These are phyloP conservation scores for Neopestalotiopsis sp. DNA, from an alignment of 2,329 filamentous ascomycete genomes.

Conservation along the genomic window DNA sequence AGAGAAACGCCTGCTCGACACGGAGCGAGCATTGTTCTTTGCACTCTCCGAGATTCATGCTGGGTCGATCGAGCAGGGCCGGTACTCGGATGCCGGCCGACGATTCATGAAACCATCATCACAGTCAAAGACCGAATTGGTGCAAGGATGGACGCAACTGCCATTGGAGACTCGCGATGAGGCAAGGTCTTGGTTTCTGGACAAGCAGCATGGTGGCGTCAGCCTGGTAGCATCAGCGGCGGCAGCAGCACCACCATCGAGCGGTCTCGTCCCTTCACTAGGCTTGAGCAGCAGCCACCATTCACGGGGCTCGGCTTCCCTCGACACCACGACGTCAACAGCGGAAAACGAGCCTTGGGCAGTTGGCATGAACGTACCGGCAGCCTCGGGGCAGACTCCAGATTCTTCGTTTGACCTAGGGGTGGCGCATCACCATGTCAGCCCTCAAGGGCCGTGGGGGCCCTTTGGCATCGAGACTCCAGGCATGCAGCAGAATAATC, in stretches of 20 bases:
- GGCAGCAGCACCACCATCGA: neutral
- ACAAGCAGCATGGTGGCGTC: slow-evolving; percentile 2
- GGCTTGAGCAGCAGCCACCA: neutral
- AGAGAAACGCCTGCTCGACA: slow-evolving; percentile 27
- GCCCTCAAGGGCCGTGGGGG: neutral
- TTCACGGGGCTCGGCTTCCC: neutral
- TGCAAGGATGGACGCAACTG: slow-evolving; percentile 10
- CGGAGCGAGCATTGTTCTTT: slow-evolving; percentile 25
- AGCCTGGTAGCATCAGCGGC: neutral
- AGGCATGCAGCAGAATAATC: neutral
- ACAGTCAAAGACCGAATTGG: slow-evolving; percentile 13
- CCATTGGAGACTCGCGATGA: slow-evolving; percentile 5
- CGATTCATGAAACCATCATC: slow-evolving; percentile 4
- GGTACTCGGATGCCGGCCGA: slow-evolving; percentile 34
- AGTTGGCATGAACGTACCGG: neutral
- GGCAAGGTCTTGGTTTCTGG: slow-evolving; percentile 13
- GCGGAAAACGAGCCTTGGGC: neutral
- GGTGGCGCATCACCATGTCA: neutral
- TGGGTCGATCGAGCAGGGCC: slow-evolving; percentile 31
- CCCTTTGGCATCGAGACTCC: neutral
- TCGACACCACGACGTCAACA: neutral
- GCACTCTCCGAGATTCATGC: slow-evolving; percentile 26
- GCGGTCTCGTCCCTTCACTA: neutral
- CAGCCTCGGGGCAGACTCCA: neutral
- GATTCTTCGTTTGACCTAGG: neutral